These are phyloP conservation scores for Hygrophoropsis aurantiaca DNA, from an alignment of 768 basidiomycete genomes.

Conservation along the genomic window DNA sequence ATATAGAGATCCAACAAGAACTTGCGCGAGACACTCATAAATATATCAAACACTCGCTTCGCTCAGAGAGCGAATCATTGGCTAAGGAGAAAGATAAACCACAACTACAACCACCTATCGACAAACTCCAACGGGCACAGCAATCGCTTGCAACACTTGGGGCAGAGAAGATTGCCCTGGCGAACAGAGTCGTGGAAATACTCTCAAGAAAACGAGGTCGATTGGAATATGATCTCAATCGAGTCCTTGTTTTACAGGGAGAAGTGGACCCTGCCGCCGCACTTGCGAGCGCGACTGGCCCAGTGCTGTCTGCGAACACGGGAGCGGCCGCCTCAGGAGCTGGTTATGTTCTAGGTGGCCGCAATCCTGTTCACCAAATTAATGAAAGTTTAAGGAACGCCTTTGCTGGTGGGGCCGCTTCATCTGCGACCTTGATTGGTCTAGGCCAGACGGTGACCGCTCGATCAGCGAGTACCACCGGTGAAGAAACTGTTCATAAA, in stretches of 20 bases:
- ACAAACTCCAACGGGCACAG: slow-evolving; percentile 30
- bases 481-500: slow-evolving; percentile 28
- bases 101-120: slow-evolving; percentile 21
- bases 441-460: slow-evolving; percentile 5
- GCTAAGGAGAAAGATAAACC: slow-evolving; percentile 39
- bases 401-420: slow-evolving; percentile 24
- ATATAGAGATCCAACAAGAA: slow-evolving; percentile 42
- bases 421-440: slow-evolving; percentile 11
- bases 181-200: slow-evolving; percentile 44
- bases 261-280: slow-evolving; percentile 37
- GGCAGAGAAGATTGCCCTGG: slow-evolving; percentile 43
- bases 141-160: slow-evolving; percentile 31
- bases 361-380: slow-evolving; percentile 40
- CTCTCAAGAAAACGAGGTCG: slow-evolving; percentile 45
- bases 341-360: slow-evolving; percentile 32
- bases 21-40: slow-evolving; percentile 43
- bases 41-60: slow-evolving; percentile 44
- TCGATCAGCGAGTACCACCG: slow-evolving; percentile 12
- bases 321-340: slow-evolving; percentile 14
- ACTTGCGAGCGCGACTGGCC: slow-evolving; percentile 26
- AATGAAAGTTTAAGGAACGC: slow-evolving; percentile 40
- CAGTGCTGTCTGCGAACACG: slow-evolving; percentile 10
- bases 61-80: slow-evolving; percentile 22
- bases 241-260: slow-evolving; percentile 44
- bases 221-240: slow-evolving; percentile 45